phyloP scores from a whole-genome alignment of 306 rosid genomes.

The Quercus aquifolioides region DNA sequence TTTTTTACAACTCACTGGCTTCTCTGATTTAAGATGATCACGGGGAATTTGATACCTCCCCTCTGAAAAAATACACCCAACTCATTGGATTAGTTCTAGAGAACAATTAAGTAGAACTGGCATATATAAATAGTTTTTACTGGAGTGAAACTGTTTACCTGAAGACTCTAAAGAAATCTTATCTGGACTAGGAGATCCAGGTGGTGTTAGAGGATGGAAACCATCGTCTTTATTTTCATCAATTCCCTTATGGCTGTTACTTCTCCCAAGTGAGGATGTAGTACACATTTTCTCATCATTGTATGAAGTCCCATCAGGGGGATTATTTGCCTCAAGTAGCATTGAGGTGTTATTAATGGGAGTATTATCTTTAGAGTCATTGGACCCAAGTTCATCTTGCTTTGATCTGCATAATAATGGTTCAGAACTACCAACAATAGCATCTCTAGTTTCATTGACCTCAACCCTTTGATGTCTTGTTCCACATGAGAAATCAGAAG shows the following conservation, averaged over 20 bases:
- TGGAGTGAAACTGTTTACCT: slow-evolving; percentile 39
- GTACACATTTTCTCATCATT: slow-evolving; percentile 1
- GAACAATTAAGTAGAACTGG: not conserved
- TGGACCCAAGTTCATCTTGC: slow-evolving; percentile 6
- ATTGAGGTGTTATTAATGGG: not conserved
- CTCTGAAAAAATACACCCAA: slow-evolving; percentile 34
- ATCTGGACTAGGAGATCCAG: slow-evolving; percentile 47
- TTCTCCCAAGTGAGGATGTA: slow-evolving; percentile 13
- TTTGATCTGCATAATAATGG: slow-evolving; percentile 10
- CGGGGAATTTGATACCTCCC: slow-evolving; percentile 28
- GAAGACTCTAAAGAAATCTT: slow-evolving; percentile 19
- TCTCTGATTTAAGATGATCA: slow-evolving; percentile 40
- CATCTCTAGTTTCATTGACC: slow-evolving; percentile 18
- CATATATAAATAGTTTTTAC: not conserved
- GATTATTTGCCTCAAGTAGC: not conserved
- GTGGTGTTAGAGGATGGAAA: slow-evolving; percentile 54
- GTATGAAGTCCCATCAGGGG: slow-evolving; percentile 12
- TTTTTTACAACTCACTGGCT: slow-evolving; percentile 24
- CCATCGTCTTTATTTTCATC: slow-evolving; percentile 21
- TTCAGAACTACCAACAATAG: slow-evolving; percentile 5
- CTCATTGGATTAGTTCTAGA: slow-evolving; percentile 13
- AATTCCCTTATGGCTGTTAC: not conserved
- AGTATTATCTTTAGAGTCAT: slow-evolving; percentile 6
- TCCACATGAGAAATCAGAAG: slow-evolving; percentile 5
- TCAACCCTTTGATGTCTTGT: slow-evolving; percentile 8